Percentiles rank a stretch among this genome's conserved stretches.
Evolutionary conservation across 2,329 filamentous ascomycete species (phyloP).

Genomic region (Exophiala sp.): DNA sequence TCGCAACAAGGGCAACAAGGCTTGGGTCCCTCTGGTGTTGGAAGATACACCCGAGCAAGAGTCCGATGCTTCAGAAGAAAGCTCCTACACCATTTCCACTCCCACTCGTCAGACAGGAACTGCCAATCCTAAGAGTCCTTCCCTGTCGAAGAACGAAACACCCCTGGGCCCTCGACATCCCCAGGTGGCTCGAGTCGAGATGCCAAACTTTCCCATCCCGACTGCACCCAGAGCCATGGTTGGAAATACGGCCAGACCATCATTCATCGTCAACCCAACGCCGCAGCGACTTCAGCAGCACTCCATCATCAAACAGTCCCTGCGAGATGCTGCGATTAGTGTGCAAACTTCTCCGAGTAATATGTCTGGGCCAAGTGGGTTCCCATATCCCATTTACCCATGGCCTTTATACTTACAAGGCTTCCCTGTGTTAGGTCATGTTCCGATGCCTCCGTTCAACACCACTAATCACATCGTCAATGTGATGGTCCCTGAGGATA

Average conservation of each 20-base stretch:
- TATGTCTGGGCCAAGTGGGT: slow-evolving; percentile 7
- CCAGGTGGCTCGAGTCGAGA: not conserved
- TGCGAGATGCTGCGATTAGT: slow-evolving; percentile 5
- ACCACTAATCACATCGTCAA: slow-evolving; percentile 3
- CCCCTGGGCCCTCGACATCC: slow-evolving; percentile 6
- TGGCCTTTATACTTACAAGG: slow-evolving; percentile 13
- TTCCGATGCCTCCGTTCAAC: slow-evolving; percentile 1
- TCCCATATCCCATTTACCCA: slow-evolving; percentile 2
- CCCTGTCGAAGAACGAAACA: not conserved
- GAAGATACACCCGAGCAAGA: slow-evolving; percentile 19
- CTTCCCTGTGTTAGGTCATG: slow-evolving; percentile 9
- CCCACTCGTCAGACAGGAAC: slow-evolving; percentile 4
- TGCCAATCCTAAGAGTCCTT: not conserved
- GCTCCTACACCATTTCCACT: not conserved
- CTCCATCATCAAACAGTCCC: slow-evolving; percentile 15
- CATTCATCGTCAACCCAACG: slow-evolving; percentile 12
- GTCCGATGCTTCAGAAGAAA: slow-evolving; percentile 3
- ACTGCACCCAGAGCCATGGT: slow-evolving; percentile 17
- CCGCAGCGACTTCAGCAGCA: slow-evolving; percentile 13
- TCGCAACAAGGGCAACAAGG: slow-evolving; percentile 29
- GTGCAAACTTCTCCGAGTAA: slow-evolving; percentile 14
- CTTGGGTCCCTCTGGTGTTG: slow-evolving; percentile 26
- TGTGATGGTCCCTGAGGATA: slow-evolving; percentile 22
- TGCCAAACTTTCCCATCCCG: slow-evolving; percentile 1
- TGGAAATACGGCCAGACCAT: not conserved